Evolutionary conservation across 306 rosid genomes (phyloP), one percentile per base, ranked within the genome.

Genomic region (Senna tora): DNA sequence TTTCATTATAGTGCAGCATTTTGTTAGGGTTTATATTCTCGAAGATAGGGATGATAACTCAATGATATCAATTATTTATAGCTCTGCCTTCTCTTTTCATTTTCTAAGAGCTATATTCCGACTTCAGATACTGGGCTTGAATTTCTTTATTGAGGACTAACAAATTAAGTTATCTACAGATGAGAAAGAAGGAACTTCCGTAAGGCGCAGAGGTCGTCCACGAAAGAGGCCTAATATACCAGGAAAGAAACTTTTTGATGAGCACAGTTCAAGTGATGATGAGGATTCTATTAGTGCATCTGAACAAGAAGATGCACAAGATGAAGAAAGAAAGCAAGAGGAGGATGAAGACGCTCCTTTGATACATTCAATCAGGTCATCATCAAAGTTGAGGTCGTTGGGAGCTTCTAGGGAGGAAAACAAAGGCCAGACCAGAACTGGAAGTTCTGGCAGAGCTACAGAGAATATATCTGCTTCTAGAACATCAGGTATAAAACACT

Each of bases 211-310:
- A 83, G 98, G 98, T 62, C 96, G 98, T 54, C 98, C 98, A 39
- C 97, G 87, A 7, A 94, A 94, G 77, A 75, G 60, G 80, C 89
- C 80, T 67, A 79, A 75, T 65, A 71, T 93, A 42, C 63, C 81
- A 42, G 96, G 96, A 67, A 94, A 89, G 79, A 87, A 87, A 78
- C 97, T 94, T 77, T 94, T 94, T 81, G 92, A 91, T 46, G 96
- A 86, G 65, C 97, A 89, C 11, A 78, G 82, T 80, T 78, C 95
- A 65, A 89, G 96, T 77, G 98, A 86, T 56, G 98, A 87, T 2
- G 98, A 94, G 67, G 98, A 94, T 76, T 91, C 94, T 20, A 87
- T 91, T 69, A 86, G 97, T 81, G 89, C 81, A 65, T 94, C 90
- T 34, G 98, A 94, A 65, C 89, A 81, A 57, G 96, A 86, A 46